Percentiles rank a stretch among this genome's conserved stretches.
These are phyloP conservation scores for Colletotrichum higginsianum DNA, from an alignment of 2,329 filamentous ascomycete species.

Conservation along the genomic window DNA sequence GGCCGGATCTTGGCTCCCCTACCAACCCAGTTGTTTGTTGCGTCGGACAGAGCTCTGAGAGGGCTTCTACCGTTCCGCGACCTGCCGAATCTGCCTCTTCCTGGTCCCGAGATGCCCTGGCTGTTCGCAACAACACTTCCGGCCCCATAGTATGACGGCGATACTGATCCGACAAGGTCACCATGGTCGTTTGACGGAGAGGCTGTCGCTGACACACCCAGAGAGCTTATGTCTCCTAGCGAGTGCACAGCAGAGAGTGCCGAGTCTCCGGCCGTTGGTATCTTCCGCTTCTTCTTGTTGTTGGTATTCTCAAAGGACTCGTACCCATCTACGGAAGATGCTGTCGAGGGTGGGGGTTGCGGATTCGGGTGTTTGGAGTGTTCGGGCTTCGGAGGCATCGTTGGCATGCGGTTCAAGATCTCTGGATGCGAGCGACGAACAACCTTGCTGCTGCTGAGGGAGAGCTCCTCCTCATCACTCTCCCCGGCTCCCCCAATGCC, in stretches of 20 bases:
- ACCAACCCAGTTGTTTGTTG: slow-evolving; percentile 69
- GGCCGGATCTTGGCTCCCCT: slow-evolving; percentile 63
- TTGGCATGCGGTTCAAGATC: slow-evolving; percentile 58
- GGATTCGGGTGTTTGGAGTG: slow-evolving; percentile 61
- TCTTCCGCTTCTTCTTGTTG: slow-evolving; percentile 99
- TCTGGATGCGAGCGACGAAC: slow-evolving; percentile 65
- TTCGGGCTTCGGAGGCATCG: slow-evolving; percentile 61
- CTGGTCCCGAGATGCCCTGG: slow-evolving; percentile 81
- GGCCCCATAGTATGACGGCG: slow-evolving; percentile 57
- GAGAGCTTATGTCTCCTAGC: slow-evolving; percentile 51
- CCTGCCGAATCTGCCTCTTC: slow-evolving; percentile 86
- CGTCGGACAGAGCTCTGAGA: slow-evolving; percentile 72
- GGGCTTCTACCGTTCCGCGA: slow-evolving; percentile 73
- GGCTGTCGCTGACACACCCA: slow-evolving; percentile 50
- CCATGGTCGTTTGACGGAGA: slow-evolving; percentile 53
- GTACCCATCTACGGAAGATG: slow-evolving; percentile 86
- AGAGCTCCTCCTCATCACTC: slow-evolving; percentile 73
- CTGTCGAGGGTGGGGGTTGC: slow-evolving; percentile 76
- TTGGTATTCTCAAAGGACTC: slow-evolving; percentile 99
- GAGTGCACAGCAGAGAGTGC: slow-evolving; percentile 55
- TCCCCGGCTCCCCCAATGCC: slow-evolving; percentile 66
- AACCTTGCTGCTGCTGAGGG: slow-evolving; percentile 54
- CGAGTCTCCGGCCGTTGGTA: slow-evolving; percentile 86
- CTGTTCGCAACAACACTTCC: slow-evolving; percentile 66
- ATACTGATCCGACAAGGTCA: slow-evolving; percentile 49